phyloP scores from a whole-genome alignment of 441 rosid genomes.

The Lagerstroemia fauriei region DNA sequence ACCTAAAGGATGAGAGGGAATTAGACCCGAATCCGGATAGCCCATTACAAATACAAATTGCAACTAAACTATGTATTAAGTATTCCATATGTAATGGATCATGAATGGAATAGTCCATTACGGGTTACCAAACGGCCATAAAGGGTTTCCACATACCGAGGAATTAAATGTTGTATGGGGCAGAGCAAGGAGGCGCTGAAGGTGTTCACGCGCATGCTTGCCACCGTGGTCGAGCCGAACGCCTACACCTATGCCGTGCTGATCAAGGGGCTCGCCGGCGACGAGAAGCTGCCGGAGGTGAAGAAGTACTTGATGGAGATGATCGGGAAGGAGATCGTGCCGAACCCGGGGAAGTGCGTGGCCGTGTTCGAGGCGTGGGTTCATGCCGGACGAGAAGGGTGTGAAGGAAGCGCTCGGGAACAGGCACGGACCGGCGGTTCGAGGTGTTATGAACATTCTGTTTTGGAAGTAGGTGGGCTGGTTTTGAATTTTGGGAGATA shows the following conservation, averaged over 20 bases:
- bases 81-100: no score
- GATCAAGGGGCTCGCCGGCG: conserved; percentile 58
- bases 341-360: conserved; percentile 48
- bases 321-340: conserved; percentile 58
- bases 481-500: not conserved
- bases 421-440: conserved; percentile 45
- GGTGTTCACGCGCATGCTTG: conserved; percentile 63
- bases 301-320: conserved; percentile 61
- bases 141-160: not conserved
- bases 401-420: conserved; percentile 43
- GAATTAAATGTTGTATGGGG: conserved; percentile 4
- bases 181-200: conserved; percentile 59
- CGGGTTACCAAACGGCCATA: no score
- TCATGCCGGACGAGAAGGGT: conserved; percentile 49
- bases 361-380: conserved; percentile 64
- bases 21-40: no score
- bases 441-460: conserved; percentile 46
- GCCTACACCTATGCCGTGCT: conserved; percentile 65
- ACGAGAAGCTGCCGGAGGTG: conserved; percentile 39
- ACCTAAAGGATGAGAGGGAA: no score
- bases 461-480: conserved; percentile 36
- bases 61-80: no score
- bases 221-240: conserved; percentile 61
- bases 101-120: no score
- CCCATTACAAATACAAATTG: no score